These are phyloP conservation scores for Blastomyces percursus DNA, from an alignment of 2,329 filamentous ascomycete species.

Conservation along the genomic window DNA sequence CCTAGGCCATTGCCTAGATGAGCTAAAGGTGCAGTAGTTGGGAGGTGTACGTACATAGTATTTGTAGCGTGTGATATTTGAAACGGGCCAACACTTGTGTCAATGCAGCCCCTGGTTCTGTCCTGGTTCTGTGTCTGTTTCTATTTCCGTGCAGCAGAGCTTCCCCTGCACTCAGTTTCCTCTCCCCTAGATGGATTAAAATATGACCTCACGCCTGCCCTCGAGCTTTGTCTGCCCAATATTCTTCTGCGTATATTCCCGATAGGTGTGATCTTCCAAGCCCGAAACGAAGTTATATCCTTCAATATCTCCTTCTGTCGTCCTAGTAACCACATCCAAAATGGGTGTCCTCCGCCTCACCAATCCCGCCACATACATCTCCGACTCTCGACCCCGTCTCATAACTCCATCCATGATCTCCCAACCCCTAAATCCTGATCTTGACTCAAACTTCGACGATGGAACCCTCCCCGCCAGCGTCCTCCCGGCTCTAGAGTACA, in stretches of 20 bases:
- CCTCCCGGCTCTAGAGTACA: constrained; percentile 32
- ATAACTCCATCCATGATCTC: constrained; percentile 35
- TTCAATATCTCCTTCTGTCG: no score
- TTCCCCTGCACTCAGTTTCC: neutral
- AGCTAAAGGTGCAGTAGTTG: neutral
- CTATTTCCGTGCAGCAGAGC: neutral
- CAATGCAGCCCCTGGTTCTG: neutral
- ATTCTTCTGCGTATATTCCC: neutral
- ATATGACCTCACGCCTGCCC: neutral
- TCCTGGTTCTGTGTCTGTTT: neutral
- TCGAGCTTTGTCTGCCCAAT: neutral
- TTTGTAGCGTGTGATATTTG: neutral
- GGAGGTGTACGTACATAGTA: no score
- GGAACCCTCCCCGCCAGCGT: constrained; percentile 21
- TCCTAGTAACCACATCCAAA: constrained; percentile 5
- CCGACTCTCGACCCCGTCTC: constrained; percentile 9
- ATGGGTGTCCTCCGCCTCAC: constrained; percentile 29
- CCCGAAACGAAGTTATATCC: neutral
- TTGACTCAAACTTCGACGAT: constrained; percentile 29
- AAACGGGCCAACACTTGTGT: no score
- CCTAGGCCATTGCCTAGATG: neutral
- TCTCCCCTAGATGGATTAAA: neutral
- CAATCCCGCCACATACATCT: constrained; percentile 29
- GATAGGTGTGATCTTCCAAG: neutral
- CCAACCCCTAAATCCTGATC: constrained; percentile 29